Percentiles rank a stretch among this genome's conserved stretches.
Conservation (phyloP, 805 yeast genomes). For the Cyberlindnera mrakii region DNA sequence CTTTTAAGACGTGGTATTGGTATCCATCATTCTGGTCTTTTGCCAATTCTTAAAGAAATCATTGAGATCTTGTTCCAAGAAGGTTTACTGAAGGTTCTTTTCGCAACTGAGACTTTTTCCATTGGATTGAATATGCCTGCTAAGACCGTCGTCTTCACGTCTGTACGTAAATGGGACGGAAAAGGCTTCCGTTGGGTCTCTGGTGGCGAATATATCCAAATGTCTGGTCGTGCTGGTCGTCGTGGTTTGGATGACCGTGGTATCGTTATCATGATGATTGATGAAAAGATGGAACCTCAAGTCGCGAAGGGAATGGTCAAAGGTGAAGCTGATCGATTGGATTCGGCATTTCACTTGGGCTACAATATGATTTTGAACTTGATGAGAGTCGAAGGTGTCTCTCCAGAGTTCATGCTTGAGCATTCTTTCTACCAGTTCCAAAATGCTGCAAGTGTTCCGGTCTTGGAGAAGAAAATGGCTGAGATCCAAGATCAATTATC, state of each 20-base stretch:
- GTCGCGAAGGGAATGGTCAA: slow-evolving; percentile 99
- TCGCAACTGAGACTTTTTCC: slow-evolving; percentile 97
- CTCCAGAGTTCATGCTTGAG: slow-evolving; percentile 96
- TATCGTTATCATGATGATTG: slow-evolving; percentile 98
- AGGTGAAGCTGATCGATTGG: slow-evolving; percentile 96
- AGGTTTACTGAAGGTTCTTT: slow-evolving; percentile 87
- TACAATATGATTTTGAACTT: slow-evolving; percentile 95
- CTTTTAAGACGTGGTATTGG: slow-evolving; percentile 93
- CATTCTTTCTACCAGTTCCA: slow-evolving; percentile 94
- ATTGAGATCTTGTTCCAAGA: slow-evolving; percentile 96
- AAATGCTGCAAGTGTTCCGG: slow-evolving; percentile 85
- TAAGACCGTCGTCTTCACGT: slow-evolving; percentile 95
- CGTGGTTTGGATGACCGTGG: slow-evolving; percentile 99
- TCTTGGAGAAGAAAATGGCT: slow-evolving; percentile 61
- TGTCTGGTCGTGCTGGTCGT: slow-evolving; percentile 99
- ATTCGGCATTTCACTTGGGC: slow-evolving; percentile 95
- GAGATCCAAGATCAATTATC: slow-evolving; percentile 45
- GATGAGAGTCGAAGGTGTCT: slow-evolving; percentile 95
- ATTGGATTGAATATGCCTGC: slow-evolving; percentile 99
- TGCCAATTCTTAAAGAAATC: slow-evolving; percentile 90
- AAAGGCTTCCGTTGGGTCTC: slow-evolving; percentile 97
- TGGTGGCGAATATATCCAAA: slow-evolving; percentile 98
- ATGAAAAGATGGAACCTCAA: slow-evolving; percentile 98
- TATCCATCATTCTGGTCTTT: slow-evolving; percentile 93
- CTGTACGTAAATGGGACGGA: slow-evolving; percentile 98